phyloP scores from a whole-genome alignment of 2,329 filamentous ascomycete species.

The Xylaria digitata region DNA sequence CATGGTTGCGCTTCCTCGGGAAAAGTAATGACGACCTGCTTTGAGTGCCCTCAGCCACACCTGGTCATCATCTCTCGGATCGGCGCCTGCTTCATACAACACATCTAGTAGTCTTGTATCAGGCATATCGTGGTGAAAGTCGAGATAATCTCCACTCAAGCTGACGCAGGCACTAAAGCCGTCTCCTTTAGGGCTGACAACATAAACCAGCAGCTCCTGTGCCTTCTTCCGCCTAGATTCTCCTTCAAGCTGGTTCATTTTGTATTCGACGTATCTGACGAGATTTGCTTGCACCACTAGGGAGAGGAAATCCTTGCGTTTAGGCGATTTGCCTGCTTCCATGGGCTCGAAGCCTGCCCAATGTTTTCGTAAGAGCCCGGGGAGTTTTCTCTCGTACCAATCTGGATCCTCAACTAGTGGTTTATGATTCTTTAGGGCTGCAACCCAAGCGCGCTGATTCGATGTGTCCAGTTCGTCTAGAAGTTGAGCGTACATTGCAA shows the following conservation, averaged over 20 bases:
- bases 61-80: constrained; percentile 42
- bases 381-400: constrained; percentile 48
- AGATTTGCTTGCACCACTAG: constrained; percentile 49
- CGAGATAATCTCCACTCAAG: constrained; percentile 49
- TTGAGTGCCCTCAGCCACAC: constrained; percentile 46
- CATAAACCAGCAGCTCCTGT: constrained; percentile 48
- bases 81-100: constrained; percentile 47
- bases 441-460: constrained; percentile 47
- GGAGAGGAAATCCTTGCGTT: constrained; percentile 48
- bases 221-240: constrained; percentile 45
- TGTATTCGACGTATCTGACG: constrained; percentile 43
- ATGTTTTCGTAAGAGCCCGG: constrained; percentile 45
- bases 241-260: constrained; percentile 39
- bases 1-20: constrained; percentile 48
- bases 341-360: constrained; percentile 51
- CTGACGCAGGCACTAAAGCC: constrained; percentile 50
- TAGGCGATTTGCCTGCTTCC: constrained; percentile 50
- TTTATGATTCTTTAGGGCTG: constrained; percentile 45
- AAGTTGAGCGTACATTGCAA: constrained; percentile 44
- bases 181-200: constrained; percentile 48
- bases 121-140: constrained; percentile 52
- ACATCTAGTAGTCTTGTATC: constrained; percentile 47
- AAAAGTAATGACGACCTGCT: constrained; percentile 49
- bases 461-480: constrained; percentile 49
- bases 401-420: constrained; percentile 50